Conservation (phyloP, 1,284 basidiomycete species). For the Testicularia cyperi region DNA sequence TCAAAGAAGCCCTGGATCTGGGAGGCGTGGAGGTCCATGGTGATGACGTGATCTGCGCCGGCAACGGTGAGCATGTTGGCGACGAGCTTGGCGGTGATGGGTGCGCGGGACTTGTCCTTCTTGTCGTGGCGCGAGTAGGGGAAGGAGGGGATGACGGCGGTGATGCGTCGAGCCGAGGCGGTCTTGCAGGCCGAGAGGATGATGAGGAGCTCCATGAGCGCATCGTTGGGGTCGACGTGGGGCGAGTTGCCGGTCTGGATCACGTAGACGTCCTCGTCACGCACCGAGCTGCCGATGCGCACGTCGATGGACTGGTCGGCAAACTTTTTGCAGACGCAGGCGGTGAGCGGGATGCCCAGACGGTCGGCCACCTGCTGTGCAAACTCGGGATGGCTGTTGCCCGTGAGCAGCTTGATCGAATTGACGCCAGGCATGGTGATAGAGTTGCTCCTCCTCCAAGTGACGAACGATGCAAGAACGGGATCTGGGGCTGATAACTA, state of each 20-base stretch:
- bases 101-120: slow-evolving; percentile 94
- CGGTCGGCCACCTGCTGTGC: slow-evolving; percentile 89
- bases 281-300: slow-evolving; percentile 76
- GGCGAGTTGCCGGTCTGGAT: slow-evolving; percentile 57
- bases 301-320: slow-evolving; percentile 77
- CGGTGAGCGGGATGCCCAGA: slow-evolving; percentile 85
- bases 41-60: slow-evolving; percentile 97
- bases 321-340: slow-evolving; percentile 90
- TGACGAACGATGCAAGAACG: too few relatives aligned
- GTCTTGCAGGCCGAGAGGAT: slow-evolving; percentile 94
- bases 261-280: slow-evolving; percentile 71
- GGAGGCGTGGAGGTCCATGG: slow-evolving; percentile 95
- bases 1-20: slow-evolving; percentile 99
- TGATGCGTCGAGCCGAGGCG: slow-evolving; percentile 91
- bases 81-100: slow-evolving; percentile 96
- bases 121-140: slow-evolving; percentile 97
- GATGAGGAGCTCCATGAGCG: slow-evolving; percentile 71
- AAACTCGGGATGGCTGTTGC: slow-evolving; percentile 97
- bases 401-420: slow-evolving; percentile 86
- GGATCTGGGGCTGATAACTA: too few relatives aligned
- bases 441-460: too few relatives aligned
- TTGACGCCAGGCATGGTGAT: slow-evolving; percentile 56
- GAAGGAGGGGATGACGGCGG: slow-evolving; percentile 96
- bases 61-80: slow-evolving; percentile 96
- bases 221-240: slow-evolving; percentile 56